phyloP scores from a whole-genome alignment of 495 filamentous ascomycete species.

The Aspergillus panamensis region DNA sequence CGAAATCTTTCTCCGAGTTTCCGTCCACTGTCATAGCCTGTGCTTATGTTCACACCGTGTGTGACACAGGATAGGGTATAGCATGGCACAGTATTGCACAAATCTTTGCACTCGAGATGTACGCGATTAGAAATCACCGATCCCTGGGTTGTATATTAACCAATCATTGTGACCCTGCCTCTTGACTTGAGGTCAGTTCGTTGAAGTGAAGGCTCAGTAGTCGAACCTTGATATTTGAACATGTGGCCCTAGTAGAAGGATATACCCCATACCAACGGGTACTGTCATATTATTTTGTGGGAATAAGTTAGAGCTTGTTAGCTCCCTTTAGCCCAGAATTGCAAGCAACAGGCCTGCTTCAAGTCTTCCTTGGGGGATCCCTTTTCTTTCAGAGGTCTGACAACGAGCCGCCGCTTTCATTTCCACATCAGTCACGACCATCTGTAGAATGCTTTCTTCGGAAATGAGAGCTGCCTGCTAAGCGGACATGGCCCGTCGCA shows the following conservation, averaged over 20 bases:
- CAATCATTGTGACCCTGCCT: too few species aligned
- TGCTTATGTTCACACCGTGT: background rate
- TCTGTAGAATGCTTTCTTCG: background rate
- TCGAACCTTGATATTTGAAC: too few species aligned
- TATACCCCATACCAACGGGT: too few species aligned
- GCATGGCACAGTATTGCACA: too few species aligned
- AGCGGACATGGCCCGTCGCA: conserved; percentile 8
- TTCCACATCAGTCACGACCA: background rate
- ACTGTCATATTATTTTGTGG: too few species aligned
- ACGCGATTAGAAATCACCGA: too few species aligned
- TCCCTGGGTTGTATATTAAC: too few species aligned
- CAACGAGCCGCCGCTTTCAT: background rate
- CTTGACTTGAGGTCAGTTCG: too few species aligned
- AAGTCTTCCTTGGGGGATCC: background rate
- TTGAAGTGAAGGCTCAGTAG: too few species aligned
- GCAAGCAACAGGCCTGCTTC: background rate
- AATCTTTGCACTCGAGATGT: too few species aligned
- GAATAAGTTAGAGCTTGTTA: background rate
- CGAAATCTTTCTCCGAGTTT: background rate
- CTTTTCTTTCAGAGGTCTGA: background rate
- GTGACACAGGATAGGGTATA: background rate
- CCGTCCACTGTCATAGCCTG: background rate
- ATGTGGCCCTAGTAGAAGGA: too few species aligned
- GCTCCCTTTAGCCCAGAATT: background rate
- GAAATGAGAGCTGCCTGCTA: background rate